Conservation (phyloP, 306 rosid species). For the Rosa multiflora region DNA sequence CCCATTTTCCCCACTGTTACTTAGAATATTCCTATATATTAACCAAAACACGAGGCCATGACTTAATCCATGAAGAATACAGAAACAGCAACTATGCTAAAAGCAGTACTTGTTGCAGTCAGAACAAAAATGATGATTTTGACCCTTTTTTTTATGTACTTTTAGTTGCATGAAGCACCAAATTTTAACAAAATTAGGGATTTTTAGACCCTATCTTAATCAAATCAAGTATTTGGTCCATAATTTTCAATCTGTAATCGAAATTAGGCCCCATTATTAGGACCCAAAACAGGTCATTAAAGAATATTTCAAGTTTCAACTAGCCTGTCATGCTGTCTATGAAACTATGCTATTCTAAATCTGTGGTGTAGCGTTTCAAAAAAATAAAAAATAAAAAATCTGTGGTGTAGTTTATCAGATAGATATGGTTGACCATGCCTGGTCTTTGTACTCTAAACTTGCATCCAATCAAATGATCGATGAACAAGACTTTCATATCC, state of each 20-base stretch:
- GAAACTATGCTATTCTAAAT: not conserved
- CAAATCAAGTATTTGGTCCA: conserved; percentile 9
- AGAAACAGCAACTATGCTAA: too few relatives aligned
- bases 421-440: not conserved
- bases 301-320: conserved; percentile 11
- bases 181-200: too few relatives aligned
- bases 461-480: conserved; percentile 18
- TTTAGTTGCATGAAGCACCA: not conserved
- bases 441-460: not conserved
- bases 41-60: too few relatives aligned
- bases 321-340: conserved; percentile 4
- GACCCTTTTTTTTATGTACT: too few relatives aligned
- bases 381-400: too few relatives aligned
- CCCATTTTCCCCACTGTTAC: too few relatives aligned
- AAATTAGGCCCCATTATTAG: conserved; percentile 11
- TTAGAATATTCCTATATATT: too few relatives aligned
- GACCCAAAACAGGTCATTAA: conserved; percentile 12
- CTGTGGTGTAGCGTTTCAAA: too few relatives aligned
- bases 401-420: not conserved
- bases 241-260: not conserved
- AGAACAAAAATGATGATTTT: too few relatives aligned
- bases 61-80: too few relatives aligned
- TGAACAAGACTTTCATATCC: not conserved
- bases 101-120: too few relatives aligned
- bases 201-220: not conserved